These are phyloP conservation scores for Atalantia buxifolia DNA, from an alignment of 345 rosid genomes.

Conservation along the genomic window DNA sequence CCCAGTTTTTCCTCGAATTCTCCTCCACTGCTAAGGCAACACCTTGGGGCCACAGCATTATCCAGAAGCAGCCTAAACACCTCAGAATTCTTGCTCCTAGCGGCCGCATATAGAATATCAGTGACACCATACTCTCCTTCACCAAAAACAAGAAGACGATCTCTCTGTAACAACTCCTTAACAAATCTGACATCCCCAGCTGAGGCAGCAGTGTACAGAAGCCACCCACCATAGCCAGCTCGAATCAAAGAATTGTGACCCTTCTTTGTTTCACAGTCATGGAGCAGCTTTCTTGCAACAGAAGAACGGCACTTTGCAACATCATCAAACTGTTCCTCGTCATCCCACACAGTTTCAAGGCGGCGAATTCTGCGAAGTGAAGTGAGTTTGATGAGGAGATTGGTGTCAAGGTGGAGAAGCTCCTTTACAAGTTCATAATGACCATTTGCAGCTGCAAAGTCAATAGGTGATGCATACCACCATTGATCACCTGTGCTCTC, in stretches of 20 bases:
- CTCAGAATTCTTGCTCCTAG: slow-evolving; percentile 65
- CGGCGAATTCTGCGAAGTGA: slow-evolving; percentile 97
- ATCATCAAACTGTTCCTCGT: slow-evolving; percentile 49
- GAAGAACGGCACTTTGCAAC: slow-evolving; percentile 67
- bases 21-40: slow-evolving; percentile 33
- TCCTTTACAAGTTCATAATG: slow-evolving; percentile 76
- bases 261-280: slow-evolving; percentile 47
- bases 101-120: slow-evolving; percentile 77
- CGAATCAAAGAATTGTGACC: slow-evolving; percentile 69
- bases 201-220: slow-evolving; percentile 89
- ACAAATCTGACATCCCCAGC: slow-evolving; percentile 83
- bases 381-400: slow-evolving; percentile 94
- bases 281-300: slow-evolving; percentile 62
- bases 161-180: slow-evolving; percentile 58
- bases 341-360: slow-evolving; percentile 97
- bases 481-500: slow-evolving; percentile 99
- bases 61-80: slow-evolving; percentile 61
- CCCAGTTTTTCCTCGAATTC: slow-evolving; percentile 29
- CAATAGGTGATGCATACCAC: slow-evolving; percentile 98
- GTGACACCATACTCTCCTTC: slow-evolving; percentile 98
- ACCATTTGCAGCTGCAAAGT: slow-evolving; percentile 96
- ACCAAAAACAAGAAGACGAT: slow-evolving; percentile 85
- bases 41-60: slow-evolving; percentile 33
- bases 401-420: slow-evolving; percentile 83
- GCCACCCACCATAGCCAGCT: slow-evolving; percentile 98